Conservation (phyloP, 2,329 filamentous ascomycete species). For the Ceratocystis harringtonii region DNA sequence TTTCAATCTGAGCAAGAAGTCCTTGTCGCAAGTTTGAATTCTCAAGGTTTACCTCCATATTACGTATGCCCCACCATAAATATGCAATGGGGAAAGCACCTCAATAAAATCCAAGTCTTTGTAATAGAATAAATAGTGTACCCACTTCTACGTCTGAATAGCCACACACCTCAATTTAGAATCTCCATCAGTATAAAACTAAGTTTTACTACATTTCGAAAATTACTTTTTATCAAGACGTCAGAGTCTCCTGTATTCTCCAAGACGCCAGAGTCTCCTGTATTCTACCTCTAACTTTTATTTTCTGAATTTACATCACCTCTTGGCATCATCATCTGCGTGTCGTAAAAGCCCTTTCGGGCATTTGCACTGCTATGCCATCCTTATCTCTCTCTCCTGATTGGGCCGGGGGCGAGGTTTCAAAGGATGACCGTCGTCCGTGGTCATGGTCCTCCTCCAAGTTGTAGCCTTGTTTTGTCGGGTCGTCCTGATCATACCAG, state of each 20-base stretch:
- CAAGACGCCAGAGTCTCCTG: neutral
- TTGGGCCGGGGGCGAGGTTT: slow-evolving; percentile 13
- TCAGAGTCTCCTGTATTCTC: neutral
- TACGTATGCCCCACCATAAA: slow-evolving; percentile 2
- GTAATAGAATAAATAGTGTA: neutral
- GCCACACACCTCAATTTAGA: too few species aligned
- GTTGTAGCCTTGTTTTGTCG: slow-evolving; percentile 17
- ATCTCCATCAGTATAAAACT: too few species aligned
- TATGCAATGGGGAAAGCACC: neutral
- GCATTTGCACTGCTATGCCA: slow-evolving; percentile 13
- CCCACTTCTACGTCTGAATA: too few species aligned
- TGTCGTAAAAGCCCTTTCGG: slow-evolving; percentile 12
- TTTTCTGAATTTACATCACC: neutral
- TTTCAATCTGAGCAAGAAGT: neutral
- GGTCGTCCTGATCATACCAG: slow-evolving; percentile 14
- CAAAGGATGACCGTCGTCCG: slow-evolving; percentile 15
- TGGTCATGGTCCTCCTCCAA: slow-evolving; percentile 10
- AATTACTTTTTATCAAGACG: neutral
- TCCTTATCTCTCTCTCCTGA: slow-evolving; percentile 14
- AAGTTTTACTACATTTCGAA: too few species aligned
- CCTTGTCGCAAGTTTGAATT: neutral
- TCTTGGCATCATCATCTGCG: slow-evolving; percentile 4
- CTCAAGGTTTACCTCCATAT: neutral
- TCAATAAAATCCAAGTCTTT: neutral
- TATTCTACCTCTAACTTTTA: neutral